phyloP scores from a whole-genome alignment of 768 basidiomycete genomes.

The Naematelia aurantialba region DNA sequence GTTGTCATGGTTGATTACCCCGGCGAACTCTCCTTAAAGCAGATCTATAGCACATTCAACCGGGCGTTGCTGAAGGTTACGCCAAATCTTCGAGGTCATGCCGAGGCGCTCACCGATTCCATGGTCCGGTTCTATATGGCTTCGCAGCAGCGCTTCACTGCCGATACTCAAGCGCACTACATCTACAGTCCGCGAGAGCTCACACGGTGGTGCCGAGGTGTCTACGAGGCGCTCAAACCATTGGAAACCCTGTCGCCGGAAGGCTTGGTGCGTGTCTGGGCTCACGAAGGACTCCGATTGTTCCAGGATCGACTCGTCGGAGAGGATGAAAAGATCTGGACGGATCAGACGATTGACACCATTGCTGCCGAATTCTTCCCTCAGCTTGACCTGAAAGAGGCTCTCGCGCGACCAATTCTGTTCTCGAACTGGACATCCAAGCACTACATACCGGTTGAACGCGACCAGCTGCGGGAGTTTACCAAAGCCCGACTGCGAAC shows the following conservation, averaged over 20 bases:
- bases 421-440: conserved; percentile 99
- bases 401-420: conserved; percentile 80
- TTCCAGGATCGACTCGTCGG: conserved; percentile 96
- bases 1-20: conserved; percentile 99
- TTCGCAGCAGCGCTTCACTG: conserved; percentile 90
- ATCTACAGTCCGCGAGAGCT: conserved; percentile 98
- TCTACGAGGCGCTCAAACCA: conserved; percentile 93
- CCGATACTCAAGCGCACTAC: conserved; percentile 96
- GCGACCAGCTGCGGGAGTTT: conserved; percentile 88
- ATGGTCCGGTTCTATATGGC: conserved; percentile 95
- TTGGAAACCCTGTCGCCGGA: conserved; percentile 90
- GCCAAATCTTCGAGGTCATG: conserved; percentile 84
- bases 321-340: conserved; percentile 91
- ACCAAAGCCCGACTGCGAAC: conserved; percentile 93
- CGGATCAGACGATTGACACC: conserved; percentile 82
- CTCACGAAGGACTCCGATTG: conserved; percentile 91
- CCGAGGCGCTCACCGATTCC: conserved; percentile 90
- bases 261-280: conserved; percentile 94
- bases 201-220: conserved; percentile 93
- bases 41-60: conserved; percentile 98
- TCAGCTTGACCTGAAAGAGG: conserved; percentile 80
- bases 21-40: conserved; percentile 90
- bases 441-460: conserved; percentile 90
- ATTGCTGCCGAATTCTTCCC: conserved; percentile 88
- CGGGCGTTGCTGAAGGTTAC: conserved; percentile 92